These are phyloP conservation scores for Steccherinum ochraceum DNA, from an alignment of 768 basidiomycete species.

Conservation along the genomic window DNA sequence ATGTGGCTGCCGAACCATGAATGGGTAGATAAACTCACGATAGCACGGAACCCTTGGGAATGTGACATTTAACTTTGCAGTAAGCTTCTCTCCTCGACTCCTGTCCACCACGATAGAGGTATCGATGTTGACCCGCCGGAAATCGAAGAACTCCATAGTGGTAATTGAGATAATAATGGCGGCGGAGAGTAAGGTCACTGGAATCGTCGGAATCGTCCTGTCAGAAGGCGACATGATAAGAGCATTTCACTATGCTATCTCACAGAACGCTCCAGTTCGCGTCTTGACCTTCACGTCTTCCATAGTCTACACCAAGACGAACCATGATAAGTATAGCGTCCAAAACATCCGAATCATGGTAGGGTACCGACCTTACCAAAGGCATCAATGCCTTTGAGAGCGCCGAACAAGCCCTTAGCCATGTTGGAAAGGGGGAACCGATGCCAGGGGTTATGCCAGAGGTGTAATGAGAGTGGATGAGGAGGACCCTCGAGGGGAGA, in stretches of 20 bases:
- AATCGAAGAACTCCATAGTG: conserved; percentile 93
- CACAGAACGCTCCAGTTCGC: conserved; percentile 84
- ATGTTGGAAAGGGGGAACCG: conserved; percentile 28
- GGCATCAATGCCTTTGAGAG: conserved; percentile 91
- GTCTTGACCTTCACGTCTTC: conserved; percentile 99
- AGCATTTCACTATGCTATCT: conserved; percentile 19
- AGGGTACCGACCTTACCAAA: conserved; percentile 84
- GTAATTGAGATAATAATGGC: conserved; percentile 91
- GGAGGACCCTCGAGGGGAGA: not conserved
- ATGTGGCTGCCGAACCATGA: too few species aligned
- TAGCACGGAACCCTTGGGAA: conserved; percentile 98
- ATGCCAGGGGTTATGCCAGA: not conserved
- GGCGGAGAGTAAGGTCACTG: conserved; percentile 89
- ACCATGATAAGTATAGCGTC: not conserved
- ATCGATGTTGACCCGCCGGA: conserved; percentile 78
- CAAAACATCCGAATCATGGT: not conserved
- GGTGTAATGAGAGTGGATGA: conserved; percentile 3
- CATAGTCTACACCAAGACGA: conserved; percentile 62
- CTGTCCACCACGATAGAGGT: conserved; percentile 93
- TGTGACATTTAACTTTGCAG: conserved; percentile 85
- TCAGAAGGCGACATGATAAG: conserved; percentile 7
- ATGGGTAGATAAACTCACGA: conserved; percentile 70
- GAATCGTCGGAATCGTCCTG: not conserved
- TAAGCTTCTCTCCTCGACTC: conserved; percentile 90
- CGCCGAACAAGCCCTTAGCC: conserved; percentile 73